These are phyloP conservation scores for Ilyonectria sp. DNA, from an alignment of 2,329 filamentous ascomycete genomes.

Conservation along the genomic window DNA sequence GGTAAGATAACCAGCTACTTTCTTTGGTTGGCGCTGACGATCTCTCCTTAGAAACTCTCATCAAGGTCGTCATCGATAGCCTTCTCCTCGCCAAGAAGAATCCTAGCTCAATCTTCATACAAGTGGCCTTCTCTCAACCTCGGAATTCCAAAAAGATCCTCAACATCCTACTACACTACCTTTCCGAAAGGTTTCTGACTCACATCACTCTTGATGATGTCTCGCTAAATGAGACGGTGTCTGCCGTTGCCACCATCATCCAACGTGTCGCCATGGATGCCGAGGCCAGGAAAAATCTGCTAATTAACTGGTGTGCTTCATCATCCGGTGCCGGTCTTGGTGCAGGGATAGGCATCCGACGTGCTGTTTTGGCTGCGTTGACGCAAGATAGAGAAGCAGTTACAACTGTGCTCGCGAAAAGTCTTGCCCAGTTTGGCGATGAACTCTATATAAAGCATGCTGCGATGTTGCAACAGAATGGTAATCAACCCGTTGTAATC, in stretches of 20 bases:
- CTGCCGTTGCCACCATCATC: slow-evolving; percentile 73
- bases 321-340: slow-evolving; percentile 77
- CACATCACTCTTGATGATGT: slow-evolving; percentile 51
- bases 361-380: slow-evolving; percentile 74
- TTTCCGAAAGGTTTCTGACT: slow-evolving; percentile 63
- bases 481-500: slow-evolving; percentile 59
- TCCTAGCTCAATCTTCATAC: slow-evolving; percentile 46
- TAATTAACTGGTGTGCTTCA: slow-evolving; percentile 76
- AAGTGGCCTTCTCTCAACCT: slow-evolving; percentile 49
- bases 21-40: background rate
- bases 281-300: slow-evolving; percentile 63
- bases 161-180: slow-evolving; percentile 53
- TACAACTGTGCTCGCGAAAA: slow-evolving; percentile 74
- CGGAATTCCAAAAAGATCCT: slow-evolving; percentile 47
- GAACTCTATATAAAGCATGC: slow-evolving; percentile 89
- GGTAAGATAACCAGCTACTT: slow-evolving; percentile 62
- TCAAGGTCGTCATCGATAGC: slow-evolving; percentile 53
- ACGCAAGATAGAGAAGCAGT: slow-evolving; percentile 67
- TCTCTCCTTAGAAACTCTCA: slow-evolving; percentile 57
- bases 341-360: slow-evolving; percentile 74
- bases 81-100: slow-evolving; percentile 54
- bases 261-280: slow-evolving; percentile 63
- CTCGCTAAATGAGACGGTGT: slow-evolving; percentile 58
- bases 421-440: slow-evolving; percentile 84
- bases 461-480: slow-evolving; percentile 90